Conservation (phyloP, 495 filamentous ascomycete species). For the Penicillium macrosclerotiorum region DNA sequence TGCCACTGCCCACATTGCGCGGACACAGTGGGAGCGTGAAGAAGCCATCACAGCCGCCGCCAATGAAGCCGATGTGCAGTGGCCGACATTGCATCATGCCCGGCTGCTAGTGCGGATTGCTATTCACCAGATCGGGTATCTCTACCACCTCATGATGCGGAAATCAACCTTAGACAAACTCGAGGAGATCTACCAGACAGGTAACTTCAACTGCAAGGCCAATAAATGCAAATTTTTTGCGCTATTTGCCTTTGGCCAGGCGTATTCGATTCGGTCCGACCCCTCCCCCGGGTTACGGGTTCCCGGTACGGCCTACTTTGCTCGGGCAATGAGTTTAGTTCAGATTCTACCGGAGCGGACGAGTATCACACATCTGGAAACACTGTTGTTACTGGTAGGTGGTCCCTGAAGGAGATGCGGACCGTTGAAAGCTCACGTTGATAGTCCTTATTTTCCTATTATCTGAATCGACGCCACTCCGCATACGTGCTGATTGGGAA, state of each 20-base stretch:
- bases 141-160: slow-evolving; percentile 44
- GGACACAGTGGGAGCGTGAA: slow-evolving; percentile 42
- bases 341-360: slow-evolving; percentile 43
- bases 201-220: slow-evolving; percentile 30
- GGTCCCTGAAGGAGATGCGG: no score
- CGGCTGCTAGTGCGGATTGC: slow-evolving; percentile 42
- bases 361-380: slow-evolving; percentile 43
- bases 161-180: slow-evolving; percentile 43
- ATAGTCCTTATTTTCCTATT: slow-evolving; percentile 45
- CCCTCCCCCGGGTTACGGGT: slow-evolving; percentile 33
- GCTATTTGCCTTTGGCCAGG: slow-evolving; percentile 44
- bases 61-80: slow-evolving; percentile 31
- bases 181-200: slow-evolving; percentile 41
- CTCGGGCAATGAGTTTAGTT: slow-evolving; percentile 38
- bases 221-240: slow-evolving; percentile 47
- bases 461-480: slow-evolving; percentile 45
- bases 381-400: slow-evolving; percentile 37
- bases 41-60: slow-evolving; percentile 33
- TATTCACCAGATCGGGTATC: slow-evolving; percentile 37
- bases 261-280: slow-evolving; percentile 40
- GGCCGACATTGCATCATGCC: slow-evolving; percentile 43
- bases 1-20: slow-evolving; percentile 37
- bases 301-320: slow-evolving; percentile 45
- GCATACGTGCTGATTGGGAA: slow-evolving; percentile 42
- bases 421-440: neutral